These are phyloP conservation scores for Termitomyces sp. DNA, from an alignment of 768 basidiomycete genomes.

Conservation along the genomic window DNA sequence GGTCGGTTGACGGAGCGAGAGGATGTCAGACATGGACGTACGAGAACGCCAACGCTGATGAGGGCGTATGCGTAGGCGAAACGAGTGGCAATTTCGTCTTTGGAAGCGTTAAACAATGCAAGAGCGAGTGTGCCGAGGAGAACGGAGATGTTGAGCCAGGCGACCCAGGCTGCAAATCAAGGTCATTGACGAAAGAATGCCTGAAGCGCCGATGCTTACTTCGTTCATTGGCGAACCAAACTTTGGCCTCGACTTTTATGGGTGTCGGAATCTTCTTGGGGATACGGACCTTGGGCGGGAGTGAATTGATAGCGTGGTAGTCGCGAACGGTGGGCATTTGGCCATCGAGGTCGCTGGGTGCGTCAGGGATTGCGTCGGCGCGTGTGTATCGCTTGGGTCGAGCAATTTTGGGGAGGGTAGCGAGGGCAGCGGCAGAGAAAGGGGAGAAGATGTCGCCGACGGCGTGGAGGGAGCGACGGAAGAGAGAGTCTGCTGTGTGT, in stretches of 20 bases:
- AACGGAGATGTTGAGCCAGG: constrained; percentile 85
- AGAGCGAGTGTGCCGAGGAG: constrained; percentile 82
- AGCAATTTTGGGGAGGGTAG: constrained; percentile 38
- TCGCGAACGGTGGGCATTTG: constrained; percentile 62
- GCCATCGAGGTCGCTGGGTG: constrained; percentile 42
- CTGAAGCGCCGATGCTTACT: constrained; percentile 42
- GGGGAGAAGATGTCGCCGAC: constrained; percentile 58
- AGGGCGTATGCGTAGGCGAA: constrained; percentile 84
- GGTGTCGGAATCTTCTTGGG: constrained; percentile 82
- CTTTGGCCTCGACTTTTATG: constrained; percentile 88
- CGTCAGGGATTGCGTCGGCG: constrained; percentile 70
- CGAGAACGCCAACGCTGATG: constrained; percentile 71
- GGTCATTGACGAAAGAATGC: neutral
- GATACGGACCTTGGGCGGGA: constrained; percentile 63
- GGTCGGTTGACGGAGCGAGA: neutral
- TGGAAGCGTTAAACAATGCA: constrained; percentile 85
- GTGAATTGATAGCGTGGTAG: constrained; percentile 68
- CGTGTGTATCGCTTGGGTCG: constrained; percentile 59
- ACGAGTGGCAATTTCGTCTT: constrained; percentile 61
- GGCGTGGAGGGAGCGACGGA: constrained; percentile 60
- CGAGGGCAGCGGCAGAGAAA: constrained; percentile 64
- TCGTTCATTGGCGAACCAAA: constrained; percentile 97
- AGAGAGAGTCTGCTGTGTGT: constrained; percentile 27
- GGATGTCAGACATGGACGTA: constrained; percentile 22
- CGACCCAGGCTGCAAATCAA: constrained; percentile 69